These are phyloP conservation scores for Cercospora sp. DNA, from an alignment of 2,329 filamentous ascomycete genomes.

Conservation along the genomic window DNA sequence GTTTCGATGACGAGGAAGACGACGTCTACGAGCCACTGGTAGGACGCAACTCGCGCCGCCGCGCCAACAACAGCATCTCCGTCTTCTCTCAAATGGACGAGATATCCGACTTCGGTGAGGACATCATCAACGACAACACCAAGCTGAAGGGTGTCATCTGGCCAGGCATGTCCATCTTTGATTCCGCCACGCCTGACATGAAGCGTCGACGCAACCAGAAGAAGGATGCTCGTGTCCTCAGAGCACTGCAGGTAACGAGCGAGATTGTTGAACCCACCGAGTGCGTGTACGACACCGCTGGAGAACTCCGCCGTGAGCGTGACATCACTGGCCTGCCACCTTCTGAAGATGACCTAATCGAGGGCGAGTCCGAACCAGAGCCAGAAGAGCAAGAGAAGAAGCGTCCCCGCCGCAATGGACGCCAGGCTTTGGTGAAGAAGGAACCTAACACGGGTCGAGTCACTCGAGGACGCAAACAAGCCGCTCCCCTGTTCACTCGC, in stretches of 20 bases:
- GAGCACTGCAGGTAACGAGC: slow-evolving; percentile 65
- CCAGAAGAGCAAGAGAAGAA: slow-evolving; percentile 33
- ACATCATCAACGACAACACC: slow-evolving; percentile 37
- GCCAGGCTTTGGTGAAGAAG: slow-evolving; percentile 32
- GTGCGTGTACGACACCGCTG: slow-evolving; percentile 58
- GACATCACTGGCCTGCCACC: slow-evolving; percentile 48
- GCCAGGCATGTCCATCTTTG: slow-evolving; percentile 79
- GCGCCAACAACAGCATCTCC: slow-evolving; percentile 20
- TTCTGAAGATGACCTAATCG: slow-evolving; percentile 41
- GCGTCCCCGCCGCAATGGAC: slow-evolving; percentile 25
- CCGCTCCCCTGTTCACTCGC: slow-evolving; percentile 14
- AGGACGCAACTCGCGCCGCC: slow-evolving; percentile 7
- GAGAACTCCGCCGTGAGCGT: slow-evolving; percentile 45
- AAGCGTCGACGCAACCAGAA: slow-evolving; percentile 75
- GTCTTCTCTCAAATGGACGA: slow-evolving; percentile 26
- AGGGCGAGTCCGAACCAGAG: slow-evolving; percentile 37
- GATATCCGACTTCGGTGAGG: slow-evolving; percentile 37
- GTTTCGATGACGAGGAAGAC: slow-evolving; percentile 31
- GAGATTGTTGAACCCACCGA: slow-evolving; percentile 64
- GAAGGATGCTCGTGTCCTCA: slow-evolving; percentile 70
- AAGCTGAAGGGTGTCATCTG: slow-evolving; percentile 72
- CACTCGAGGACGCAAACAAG: slow-evolving; percentile 20
- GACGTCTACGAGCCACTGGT: slow-evolving; percentile 19
- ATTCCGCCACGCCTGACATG: slow-evolving; percentile 72
- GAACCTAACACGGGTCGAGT: slow-evolving; percentile 32